phyloP scores from a whole-genome alignment of 2,329 filamentous ascomycete species.

The Sporothrix brunneoviolacea region DNA sequence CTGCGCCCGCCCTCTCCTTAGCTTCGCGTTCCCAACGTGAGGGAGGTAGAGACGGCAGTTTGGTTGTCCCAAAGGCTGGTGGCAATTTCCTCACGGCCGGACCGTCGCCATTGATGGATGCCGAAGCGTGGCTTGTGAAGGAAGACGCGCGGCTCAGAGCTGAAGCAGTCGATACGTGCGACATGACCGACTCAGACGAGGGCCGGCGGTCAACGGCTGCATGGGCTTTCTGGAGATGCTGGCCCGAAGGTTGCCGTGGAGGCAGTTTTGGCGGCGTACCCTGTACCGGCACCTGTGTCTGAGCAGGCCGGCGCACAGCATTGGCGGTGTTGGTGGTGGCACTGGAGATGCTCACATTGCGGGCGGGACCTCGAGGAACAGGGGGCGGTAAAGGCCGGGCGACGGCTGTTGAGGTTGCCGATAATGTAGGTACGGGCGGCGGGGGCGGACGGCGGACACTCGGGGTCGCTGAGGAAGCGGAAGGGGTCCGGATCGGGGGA shows the following conservation, averaged over 20 bases:
- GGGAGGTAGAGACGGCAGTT: conserved; percentile 51
- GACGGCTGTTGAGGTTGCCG: neutral
- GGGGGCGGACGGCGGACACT: conserved; percentile 8
- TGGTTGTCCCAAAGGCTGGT: conserved; percentile 49
- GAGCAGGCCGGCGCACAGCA: too few species aligned
- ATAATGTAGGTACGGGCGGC: neutral
- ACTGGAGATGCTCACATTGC: conserved; percentile 30
- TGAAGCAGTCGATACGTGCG: conserved; percentile 48
- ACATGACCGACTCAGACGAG: conserved; percentile 53
- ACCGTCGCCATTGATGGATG: neutral
- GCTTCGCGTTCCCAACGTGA: conserved; percentile 48
- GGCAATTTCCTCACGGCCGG: conserved; percentile 47
- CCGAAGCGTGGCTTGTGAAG: conserved; percentile 41
- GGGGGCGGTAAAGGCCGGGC: conserved; percentile 15
- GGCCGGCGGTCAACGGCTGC: conserved; percentile 36
- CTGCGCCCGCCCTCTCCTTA: conserved; percentile 24
- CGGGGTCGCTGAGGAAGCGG: neutral
- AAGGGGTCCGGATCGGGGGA: neutral
- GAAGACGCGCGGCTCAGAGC: conserved; percentile 41
- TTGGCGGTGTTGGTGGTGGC: conserved; percentile 27
- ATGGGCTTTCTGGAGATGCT: conserved; percentile 30
- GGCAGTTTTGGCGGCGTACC: conserved; percentile 42
- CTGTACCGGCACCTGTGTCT: too few species aligned
- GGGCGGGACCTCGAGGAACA: conserved; percentile 33
- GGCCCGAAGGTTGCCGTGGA: conserved; percentile 34